A percentile compares a stretch with the other conserved stretches of the same genome.
Evolutionary conservation across 2,329 filamentous ascomycete genomes (phyloP).

Genomic region (Parastagonospora avenae): DNA sequence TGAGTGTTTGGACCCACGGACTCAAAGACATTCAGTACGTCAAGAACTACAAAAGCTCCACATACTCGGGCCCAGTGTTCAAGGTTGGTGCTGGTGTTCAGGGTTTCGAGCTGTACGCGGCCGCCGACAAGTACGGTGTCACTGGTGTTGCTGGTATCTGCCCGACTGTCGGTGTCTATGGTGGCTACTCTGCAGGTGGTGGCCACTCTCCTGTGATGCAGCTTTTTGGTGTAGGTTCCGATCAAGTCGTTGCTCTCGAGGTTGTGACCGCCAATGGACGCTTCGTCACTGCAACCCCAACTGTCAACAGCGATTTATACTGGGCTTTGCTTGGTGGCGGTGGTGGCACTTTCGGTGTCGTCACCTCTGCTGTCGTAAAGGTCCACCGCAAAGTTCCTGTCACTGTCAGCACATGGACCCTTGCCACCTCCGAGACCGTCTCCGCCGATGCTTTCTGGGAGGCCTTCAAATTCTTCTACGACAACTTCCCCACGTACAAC

Average conservation of each 20-base stretch:
- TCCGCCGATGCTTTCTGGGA: constrained; percentile 40
- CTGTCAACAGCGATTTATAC: constrained; percentile 30
- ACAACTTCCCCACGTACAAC: constrained; percentile 31
- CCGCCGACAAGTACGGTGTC: constrained; percentile 37
- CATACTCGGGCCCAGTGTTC: constrained; percentile 37
- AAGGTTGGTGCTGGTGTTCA: constrained; percentile 41
- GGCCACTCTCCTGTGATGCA: constrained; percentile 60
- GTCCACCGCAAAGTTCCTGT: constrained; percentile 39
- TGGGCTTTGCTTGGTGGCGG: constrained; percentile 35
- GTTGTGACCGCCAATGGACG: constrained; percentile 37
- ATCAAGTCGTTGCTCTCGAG: constrained; percentile 47
- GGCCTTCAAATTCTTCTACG: constrained; percentile 26
- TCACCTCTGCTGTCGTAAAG: constrained; percentile 32
- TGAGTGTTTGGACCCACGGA: constrained; percentile 39
- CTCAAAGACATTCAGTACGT: constrained; percentile 38
- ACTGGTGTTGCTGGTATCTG: constrained; percentile 44
- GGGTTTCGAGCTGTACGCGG: constrained; percentile 35
- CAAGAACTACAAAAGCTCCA: constrained; percentile 26
- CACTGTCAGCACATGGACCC: constrained; percentile 39
- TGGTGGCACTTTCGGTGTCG: constrained; percentile 5
- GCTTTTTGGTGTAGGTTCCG: constrained; percentile 47
- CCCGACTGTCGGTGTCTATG: constrained; percentile 57
- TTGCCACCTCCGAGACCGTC: constrained; percentile 32
- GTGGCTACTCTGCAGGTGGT: constrained; percentile 52
- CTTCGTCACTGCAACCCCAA: constrained; percentile 21